Conservation (phyloP, 306 rosid species). For the Castanea crenata region DNA sequence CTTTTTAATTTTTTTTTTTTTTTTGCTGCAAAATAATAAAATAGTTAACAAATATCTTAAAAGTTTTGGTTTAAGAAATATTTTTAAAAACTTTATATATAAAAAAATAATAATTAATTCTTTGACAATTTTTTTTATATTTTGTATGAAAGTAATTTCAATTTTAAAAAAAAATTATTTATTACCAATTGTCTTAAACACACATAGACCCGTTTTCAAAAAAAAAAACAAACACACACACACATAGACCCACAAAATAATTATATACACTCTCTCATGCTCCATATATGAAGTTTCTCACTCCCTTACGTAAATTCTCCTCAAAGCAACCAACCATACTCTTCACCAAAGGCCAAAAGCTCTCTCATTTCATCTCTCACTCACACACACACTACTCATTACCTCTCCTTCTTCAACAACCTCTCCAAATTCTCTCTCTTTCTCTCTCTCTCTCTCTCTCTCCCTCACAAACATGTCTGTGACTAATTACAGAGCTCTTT, state of each 20-base stretch:
- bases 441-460: slow-evolving; percentile 4
- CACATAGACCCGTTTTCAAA: too few relatives aligned
- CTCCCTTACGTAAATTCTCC: slow-evolving; percentile 55
- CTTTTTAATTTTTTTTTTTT: too few relatives aligned
- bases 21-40: too few relatives aligned
- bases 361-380: neutral
- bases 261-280: neutral
- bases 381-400: neutral
- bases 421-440: neutral
- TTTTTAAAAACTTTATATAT: too few relatives aligned
- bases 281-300: slow-evolving; percentile 22
- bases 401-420: neutral
- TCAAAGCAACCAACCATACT: slow-evolving; percentile 40
- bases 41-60: too few relatives aligned
- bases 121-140: too few relatives aligned
- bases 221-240: too few relatives aligned
- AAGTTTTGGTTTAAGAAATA: too few relatives aligned
- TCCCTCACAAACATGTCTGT: slow-evolving; percentile 30
- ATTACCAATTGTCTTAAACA: too few relatives aligned
- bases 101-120: too few relatives aligned
- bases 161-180: too few relatives aligned
- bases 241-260: neutral
- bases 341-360: neutral
- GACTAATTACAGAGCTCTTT: neutral
- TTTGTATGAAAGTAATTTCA: too few relatives aligned